Evolutionary conservation across 2,329 filamentous ascomycete species (phyloP), one percentile per base, ranked within the genome.

Genomic region (Hymenoscyphus scutula): DNA sequence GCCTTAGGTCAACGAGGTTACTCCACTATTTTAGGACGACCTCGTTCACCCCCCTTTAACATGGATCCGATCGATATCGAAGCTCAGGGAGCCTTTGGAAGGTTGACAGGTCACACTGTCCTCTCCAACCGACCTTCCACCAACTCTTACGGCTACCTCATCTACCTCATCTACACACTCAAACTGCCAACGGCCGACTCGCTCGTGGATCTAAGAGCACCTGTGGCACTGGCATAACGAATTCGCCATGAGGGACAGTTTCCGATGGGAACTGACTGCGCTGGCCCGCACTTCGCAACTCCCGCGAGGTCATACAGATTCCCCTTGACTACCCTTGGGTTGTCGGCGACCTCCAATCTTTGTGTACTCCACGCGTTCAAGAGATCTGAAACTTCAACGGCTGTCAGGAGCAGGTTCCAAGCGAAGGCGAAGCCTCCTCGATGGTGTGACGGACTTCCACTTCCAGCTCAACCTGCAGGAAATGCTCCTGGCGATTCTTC

Each of bases 301-400:
- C 59, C 66, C 67, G 67, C 60, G 45, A 51, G 45, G 45, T 51
- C n/a, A 23, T 51, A 51, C 45, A 51, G 19, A 10, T 51, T 19
- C n/a, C 19, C 45, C 19, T 23, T 51, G 62, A 61, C 63, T 66
- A 10, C n/a, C 19, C 45, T 19, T 23, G 23, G 62, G 62, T 63
- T 66, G 58, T 58, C 62, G 64, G 54, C 56, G 38, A 54, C 41
- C 29, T 60, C 54, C 53, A 29, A 64, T 59, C 61, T 59, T 58
- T 65, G 60, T 64, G 61, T 66, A 56, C 66, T 69, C 70, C 69
- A 72, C 70, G 66, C 67, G 69, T 72, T 72, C 70, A 62, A 64
- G 60, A 64, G 58, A 65, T 68, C 66, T 73, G 70, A 72, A 69
- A 73, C 70, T 58, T 48, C 57, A 67, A 66, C 67, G 65, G 68